phyloP scores from a whole-genome alignment of 78 protist genomes.

The Ministeria vibrans region DNA sequence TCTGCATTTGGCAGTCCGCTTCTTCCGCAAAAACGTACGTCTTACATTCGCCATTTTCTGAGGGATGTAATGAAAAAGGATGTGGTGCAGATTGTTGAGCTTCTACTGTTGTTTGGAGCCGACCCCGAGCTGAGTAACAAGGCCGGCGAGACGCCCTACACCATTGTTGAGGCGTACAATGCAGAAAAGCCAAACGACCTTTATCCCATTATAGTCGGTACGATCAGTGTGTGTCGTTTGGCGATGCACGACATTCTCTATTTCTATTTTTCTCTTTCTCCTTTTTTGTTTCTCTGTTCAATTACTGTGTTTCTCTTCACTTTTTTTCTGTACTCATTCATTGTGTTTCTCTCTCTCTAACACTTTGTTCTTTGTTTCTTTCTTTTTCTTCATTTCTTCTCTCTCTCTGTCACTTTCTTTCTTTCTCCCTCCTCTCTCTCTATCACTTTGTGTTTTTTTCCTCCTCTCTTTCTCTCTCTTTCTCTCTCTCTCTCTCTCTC shows the following conservation, averaged over 20 bases:
- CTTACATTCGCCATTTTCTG: too few species aligned
- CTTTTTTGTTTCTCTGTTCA: not conserved
- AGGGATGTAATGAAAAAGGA: too few species aligned
- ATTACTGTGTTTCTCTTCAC: not conserved
- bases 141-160: not conserved
- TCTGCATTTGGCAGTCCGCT: not conserved
- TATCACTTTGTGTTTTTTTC: too few species aligned
- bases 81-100: not conserved
- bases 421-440: too few species aligned
- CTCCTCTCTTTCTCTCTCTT: too few species aligned
- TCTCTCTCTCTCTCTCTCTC: too few species aligned
- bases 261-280: not conserved
- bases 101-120: not conserved
- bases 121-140: not conserved
- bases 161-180: not conserved
- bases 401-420: too few species aligned
- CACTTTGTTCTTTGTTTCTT: too few species aligned
- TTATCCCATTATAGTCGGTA: not conserved
- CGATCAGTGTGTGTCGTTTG: not conserved
- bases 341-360: not conserved
- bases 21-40: constrained; percentile 6
- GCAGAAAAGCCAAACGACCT: not conserved
- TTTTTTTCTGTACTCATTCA: not conserved
- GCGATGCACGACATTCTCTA: not conserved
- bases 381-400: too few species aligned